phyloP scores from a whole-genome alignment of 73 alveolate genomes.

The Paramecium pentaurelia region DNA sequence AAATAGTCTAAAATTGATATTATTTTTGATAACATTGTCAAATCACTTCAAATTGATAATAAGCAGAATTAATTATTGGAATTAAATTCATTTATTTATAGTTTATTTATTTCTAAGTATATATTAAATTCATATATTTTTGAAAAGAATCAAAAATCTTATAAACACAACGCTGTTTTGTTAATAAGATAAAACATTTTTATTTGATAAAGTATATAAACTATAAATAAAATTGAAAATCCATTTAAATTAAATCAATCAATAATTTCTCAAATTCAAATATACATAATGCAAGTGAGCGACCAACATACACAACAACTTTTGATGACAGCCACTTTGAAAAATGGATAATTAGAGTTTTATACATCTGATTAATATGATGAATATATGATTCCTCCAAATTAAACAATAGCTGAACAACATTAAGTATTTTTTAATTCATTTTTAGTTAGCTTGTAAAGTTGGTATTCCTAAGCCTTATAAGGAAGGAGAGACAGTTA shows the following conservation, averaged over 20 bases:
- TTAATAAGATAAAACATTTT: neutral
- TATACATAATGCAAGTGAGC: neutral
- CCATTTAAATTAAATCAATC: neutral
- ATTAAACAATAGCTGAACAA: neutral
- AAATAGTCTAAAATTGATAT: neutral
- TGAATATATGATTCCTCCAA: slow-evolving; percentile 32
- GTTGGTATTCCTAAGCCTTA: slow-evolving; percentile 36
- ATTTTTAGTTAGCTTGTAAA: slow-evolving; percentile 36
- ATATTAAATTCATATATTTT: too few relatives aligned
- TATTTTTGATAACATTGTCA: neutral
- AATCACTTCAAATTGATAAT: neutral
- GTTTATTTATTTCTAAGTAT: neutral
- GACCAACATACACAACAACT: neutral
- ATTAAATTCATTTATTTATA: neutral
- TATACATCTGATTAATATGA: neutral
- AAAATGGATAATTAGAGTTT: neutral
- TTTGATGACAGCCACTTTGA: neutral
- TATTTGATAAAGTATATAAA: neutral
- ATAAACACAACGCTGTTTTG: neutral
- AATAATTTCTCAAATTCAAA: neutral
- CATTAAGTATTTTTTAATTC: neutral
- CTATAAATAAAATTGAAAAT: neutral
- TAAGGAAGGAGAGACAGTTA: neutral
- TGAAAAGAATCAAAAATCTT: neutral
- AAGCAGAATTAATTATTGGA: neutral